These are phyloP conservation scores for Myriosclerotinia duriaeana DNA, from an alignment of 2,329 filamentous ascomycete genomes.

Conservation along the genomic window DNA sequence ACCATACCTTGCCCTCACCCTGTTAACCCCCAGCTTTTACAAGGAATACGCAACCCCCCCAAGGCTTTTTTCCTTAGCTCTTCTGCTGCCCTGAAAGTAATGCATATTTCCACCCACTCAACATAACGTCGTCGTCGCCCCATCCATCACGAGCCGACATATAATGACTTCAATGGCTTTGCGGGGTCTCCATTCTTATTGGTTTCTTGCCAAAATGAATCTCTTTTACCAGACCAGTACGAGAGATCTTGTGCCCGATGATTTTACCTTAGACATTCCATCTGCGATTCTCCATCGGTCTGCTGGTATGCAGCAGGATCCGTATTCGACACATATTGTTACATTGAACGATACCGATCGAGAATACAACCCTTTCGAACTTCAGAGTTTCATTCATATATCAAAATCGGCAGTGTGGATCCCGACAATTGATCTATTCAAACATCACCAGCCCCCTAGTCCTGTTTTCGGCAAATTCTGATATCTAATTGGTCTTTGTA, in stretches of 20 bases:
- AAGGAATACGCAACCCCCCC: constrained; percentile 5
- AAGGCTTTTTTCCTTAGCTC: neutral
- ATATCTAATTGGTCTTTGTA: constrained; percentile 6
- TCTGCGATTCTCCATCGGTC: constrained; percentile 1
- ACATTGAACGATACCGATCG: neutral
- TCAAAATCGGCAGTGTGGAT: constrained; percentile 12
- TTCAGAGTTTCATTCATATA: constrained; percentile 2
- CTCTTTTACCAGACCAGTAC: neutral
- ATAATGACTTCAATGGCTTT: constrained; percentile 13
- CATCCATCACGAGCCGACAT: neutral
- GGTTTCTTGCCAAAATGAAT: neutral
- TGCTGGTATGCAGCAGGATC: constrained; percentile 7
- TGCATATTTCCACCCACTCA: neutral
- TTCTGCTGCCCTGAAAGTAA: neutral
- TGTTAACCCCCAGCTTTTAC: neutral
- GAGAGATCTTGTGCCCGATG: neutral
- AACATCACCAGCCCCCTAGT: constrained; percentile 5
- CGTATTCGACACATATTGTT: constrained; percentile 5
- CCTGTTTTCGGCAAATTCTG: neutral
- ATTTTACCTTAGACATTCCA: constrained; percentile 7
- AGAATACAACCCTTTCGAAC: neutral
- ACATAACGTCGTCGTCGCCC: neutral
- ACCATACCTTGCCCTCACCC: neutral
- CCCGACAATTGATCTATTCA: constrained; percentile 4
- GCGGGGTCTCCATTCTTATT: neutral